phyloP scores from a whole-genome alignment of 2,329 filamentous ascomycete species.

The Pseudogymnoascus sp. region DNA sequence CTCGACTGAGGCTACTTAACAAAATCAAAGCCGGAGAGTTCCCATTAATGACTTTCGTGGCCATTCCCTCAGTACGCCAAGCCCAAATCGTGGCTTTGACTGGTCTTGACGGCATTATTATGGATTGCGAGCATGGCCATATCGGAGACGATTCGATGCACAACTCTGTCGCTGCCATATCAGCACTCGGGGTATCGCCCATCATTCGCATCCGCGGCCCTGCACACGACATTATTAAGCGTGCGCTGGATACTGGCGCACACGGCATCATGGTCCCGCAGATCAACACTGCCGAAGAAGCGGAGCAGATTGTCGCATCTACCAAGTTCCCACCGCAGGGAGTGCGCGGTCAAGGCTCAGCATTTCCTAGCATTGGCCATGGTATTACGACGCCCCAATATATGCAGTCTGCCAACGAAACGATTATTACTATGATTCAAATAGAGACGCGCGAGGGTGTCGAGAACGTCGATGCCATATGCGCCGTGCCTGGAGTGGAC shows the following conservation, averaged over 20 bases:
- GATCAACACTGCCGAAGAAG: slow-evolving; percentile 39
- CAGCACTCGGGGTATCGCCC: slow-evolving; percentile 37
- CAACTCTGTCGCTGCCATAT: slow-evolving; percentile 44
- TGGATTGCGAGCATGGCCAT: slow-evolving; percentile 47
- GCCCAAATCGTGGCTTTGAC: slow-evolving; percentile 42
- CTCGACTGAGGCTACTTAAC: slow-evolving; percentile 36
- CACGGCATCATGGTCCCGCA: slow-evolving; percentile 38
- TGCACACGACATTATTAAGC: slow-evolving; percentile 39
- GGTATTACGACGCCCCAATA: slow-evolving; percentile 40
- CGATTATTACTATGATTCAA: slow-evolving; percentile 36
- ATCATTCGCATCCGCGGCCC: slow-evolving; percentile 36
- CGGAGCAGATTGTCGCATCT: slow-evolving; percentile 34
- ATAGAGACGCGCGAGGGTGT: slow-evolving; percentile 38
- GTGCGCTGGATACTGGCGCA: slow-evolving; percentile 39
- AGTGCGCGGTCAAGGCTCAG: slow-evolving; percentile 41
- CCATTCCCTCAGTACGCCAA: slow-evolving; percentile 37
- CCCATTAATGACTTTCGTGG: slow-evolving; percentile 42
- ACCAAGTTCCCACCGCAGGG: slow-evolving; percentile 42
- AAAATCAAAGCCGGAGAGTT: slow-evolving; percentile 32
- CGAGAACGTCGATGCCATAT: slow-evolving; percentile 38
- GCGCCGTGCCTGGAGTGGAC: slow-evolving; percentile 35
- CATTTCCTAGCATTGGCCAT: slow-evolving; percentile 39
- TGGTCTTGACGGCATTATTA: slow-evolving; percentile 40
- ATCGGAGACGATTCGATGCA: slow-evolving; percentile 45
- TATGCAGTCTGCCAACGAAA: slow-evolving; percentile 41